Conservation (phyloP, 2,329 filamentous ascomycete species). For the Diaporthe ampelina region DNA sequence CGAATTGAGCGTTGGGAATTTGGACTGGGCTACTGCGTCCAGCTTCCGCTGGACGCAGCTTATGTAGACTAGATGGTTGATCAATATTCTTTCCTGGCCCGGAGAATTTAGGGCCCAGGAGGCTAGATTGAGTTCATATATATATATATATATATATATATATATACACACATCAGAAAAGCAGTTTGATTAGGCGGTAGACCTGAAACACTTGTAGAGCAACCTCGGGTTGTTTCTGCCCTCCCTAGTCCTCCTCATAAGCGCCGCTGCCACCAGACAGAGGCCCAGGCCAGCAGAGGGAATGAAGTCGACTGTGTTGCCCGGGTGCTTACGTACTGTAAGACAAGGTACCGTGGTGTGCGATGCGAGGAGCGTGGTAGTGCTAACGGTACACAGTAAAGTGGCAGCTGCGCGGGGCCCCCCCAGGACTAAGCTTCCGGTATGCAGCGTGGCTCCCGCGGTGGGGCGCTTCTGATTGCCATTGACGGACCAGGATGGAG, state of each 20-base stretch:
- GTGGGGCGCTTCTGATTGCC: constrained; percentile 30
- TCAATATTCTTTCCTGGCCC: not conserved
- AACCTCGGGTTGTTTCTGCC: not conserved
- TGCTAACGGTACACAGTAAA: no score
- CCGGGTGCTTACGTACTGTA: constrained; percentile 13
- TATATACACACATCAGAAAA: not conserved
- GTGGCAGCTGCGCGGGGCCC: not conserved
- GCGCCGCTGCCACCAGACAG: not conserved
- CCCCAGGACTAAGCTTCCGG: constrained; percentile 20
- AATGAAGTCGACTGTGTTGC: not conserved
- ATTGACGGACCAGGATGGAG: constrained; percentile 6
- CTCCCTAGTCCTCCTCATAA: not conserved
- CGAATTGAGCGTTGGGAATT: not conserved
- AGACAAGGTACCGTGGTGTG: not conserved
- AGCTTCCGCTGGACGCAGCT: not conserved
- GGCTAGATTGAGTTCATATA: not conserved
- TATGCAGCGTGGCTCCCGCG: constrained; percentile 24
- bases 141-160: not conserved
- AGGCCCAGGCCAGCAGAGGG: not conserved
- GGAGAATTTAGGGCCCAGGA: not conserved
- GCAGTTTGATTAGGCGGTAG: not conserved
- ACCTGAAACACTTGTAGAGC: not conserved
- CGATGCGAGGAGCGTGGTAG: not conserved
- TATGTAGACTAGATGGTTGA: not conserved
- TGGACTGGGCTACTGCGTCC: not conserved